These are phyloP conservation scores for Crucibulum cyathiforme DNA, from an alignment of 1,284 basidiomycete genomes.

Conservation along the genomic window DNA sequence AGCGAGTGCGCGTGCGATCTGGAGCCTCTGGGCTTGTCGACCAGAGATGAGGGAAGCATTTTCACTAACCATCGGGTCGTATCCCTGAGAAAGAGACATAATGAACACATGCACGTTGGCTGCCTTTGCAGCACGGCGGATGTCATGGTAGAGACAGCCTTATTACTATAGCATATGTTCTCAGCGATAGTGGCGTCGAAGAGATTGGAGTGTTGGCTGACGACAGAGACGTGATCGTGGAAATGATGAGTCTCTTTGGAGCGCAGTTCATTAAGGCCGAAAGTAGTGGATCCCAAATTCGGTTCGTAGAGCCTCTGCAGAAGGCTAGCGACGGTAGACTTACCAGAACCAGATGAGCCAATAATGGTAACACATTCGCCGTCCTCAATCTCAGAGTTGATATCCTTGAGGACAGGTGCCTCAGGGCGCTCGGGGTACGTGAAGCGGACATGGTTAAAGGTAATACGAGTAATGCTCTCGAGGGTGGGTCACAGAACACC, in stretches of 20 bases:
- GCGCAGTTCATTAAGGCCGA: conserved; percentile 60
- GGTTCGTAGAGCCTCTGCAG: conserved; percentile 90
- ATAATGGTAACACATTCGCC: conserved; percentile 90
- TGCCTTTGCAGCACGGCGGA: conserved; percentile 72
- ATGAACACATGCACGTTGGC: conserved; percentile 91
- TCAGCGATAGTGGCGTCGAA: conserved; percentile 87
- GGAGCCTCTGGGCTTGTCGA: conserved; percentile 92
- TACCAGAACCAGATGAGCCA: conserved; percentile 87
- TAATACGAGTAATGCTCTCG: conserved; percentile 66
- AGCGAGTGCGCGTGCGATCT: conserved; percentile 89
- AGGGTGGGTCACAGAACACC: conserved; percentile 69
- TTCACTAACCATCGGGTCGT: conserved; percentile 88
- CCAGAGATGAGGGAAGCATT: conserved; percentile 89
- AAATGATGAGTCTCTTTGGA: conserved; percentile 74
- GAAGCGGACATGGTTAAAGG: conserved; percentile 78
- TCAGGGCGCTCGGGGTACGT: conserved; percentile 84
- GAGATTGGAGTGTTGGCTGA: conserved; percentile 84
- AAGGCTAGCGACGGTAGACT: conserved; percentile 86
- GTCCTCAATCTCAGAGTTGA: conserved; percentile 68
- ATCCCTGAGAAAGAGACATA: conserved; percentile 77
- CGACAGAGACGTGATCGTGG: conserved; percentile 84
- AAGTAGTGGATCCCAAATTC: conserved; percentile 61
- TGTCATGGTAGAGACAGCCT: conserved; percentile 45
- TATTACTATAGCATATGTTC: conserved; percentile 72
- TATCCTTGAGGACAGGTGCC: conserved; percentile 68